These are phyloP conservation scores for Ophiostoma pallidulum DNA, from an alignment of 2,329 filamentous ascomycete species.

Conservation along the genomic window DNA sequence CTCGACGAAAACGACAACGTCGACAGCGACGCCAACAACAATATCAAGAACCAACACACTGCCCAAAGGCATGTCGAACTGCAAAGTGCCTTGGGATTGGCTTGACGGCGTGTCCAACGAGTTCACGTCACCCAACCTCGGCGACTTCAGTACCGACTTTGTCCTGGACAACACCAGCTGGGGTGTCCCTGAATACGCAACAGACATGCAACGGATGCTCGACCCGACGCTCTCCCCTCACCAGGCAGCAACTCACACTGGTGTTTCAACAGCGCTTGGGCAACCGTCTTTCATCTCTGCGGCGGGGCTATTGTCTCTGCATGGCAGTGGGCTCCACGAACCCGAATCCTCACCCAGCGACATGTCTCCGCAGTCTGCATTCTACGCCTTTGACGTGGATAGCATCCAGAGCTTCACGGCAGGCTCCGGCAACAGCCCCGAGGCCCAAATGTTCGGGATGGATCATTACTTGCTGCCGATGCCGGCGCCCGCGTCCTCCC, in stretches of 20 bases:
- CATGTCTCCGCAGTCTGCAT: not conserved
- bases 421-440: too few relatives aligned
- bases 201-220: not conserved
- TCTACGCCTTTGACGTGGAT: constrained; percentile 1
- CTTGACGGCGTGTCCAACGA: not conserved
- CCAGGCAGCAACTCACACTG: too few relatives aligned
- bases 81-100: too few relatives aligned
- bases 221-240: constrained; percentile 1
- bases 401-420: constrained; percentile 3
- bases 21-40: not conserved
- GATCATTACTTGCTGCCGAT: too few relatives aligned
- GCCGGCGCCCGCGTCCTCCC: not conserved
- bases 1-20: not conserved
- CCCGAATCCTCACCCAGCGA: too few relatives aligned
- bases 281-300: too few relatives aligned
- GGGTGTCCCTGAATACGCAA: not conserved
- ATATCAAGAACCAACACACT: not conserved
- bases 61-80: too few relatives aligned
- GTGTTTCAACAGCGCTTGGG: too few relatives aligned
- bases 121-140: not conserved
- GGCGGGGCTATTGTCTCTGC: too few relatives aligned
- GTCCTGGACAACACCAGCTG: not conserved
- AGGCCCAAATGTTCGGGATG: too few relatives aligned
- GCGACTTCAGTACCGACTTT: not conserved
- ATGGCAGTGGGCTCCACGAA: too few relatives aligned